Base-by-base conservation (phyloP, 192 early-diverging fungal genomes). In the Dissophora globulifera region DNA sequence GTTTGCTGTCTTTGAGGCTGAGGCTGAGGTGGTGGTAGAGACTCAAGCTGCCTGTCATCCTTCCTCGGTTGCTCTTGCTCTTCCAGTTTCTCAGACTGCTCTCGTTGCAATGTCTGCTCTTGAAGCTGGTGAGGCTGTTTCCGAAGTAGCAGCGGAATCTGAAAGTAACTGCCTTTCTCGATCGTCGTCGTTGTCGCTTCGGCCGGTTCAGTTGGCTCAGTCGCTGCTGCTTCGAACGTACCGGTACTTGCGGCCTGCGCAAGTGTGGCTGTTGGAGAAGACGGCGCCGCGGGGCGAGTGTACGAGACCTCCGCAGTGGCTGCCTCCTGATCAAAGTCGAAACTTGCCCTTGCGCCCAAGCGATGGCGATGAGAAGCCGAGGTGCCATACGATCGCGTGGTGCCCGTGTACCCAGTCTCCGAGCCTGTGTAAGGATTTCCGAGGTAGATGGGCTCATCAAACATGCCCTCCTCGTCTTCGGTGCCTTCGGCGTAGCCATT, bases 371-470 rank as follows among this genome's bases (percentile, higher is more conserved):
- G 33, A 5, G 0, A n/a, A n/a, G n/a, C n/a, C 35, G 20, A 3
- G 9, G 12, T 19, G 41, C 3, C n/a, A n/a, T n/a, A n/a, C n/a
- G n/a, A 19, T 62, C n/a, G n/a, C 22, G 50, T 26, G 25, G 52
- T 22, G 1, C 16, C 32, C 12, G 25, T n/a, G 40, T 61, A 69
- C 2, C 43, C 58, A 2, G 40, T 31, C 17, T 40, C 58, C 5
- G 67, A 45, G 2, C 42, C 43, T 8, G 25, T 35, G 43, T 78
- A 56, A 22, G 63, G 67, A 40, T 66, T 75, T 3, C 70, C 70
- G 1, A 64, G 31, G 56, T 75, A 75, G 9, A 75, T 50, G 6
- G 70, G 57, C 20, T 62, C 43, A 35, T 78, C 80, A 68, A 54
- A 65, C 35, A 64, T 29, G 9, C 50, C 67, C 19, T 68, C 66